Conservation (phyloP, 192 early-diverging fungal species). For the Rhizophagus prolifer region DNA sequence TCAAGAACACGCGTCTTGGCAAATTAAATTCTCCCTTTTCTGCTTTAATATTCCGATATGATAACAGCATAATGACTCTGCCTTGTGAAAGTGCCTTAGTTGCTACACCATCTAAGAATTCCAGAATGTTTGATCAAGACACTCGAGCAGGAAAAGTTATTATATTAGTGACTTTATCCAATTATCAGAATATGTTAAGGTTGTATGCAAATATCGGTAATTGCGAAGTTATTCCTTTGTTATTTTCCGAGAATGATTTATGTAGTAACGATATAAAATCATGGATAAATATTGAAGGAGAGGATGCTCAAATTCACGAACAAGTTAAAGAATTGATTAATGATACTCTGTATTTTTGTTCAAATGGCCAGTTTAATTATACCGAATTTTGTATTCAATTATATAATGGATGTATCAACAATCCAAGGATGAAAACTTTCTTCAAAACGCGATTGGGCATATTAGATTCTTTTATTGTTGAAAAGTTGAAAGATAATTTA, state of each 20-base stretch:
- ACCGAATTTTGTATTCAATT: background rate
- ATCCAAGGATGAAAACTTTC: background rate
- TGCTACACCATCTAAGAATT: background rate
- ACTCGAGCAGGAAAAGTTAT: background rate
- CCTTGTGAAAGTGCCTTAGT: constrained; percentile 5
- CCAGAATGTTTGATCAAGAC: background rate
- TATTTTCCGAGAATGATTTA: constrained; percentile 6
- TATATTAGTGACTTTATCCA: constrained; percentile 5
- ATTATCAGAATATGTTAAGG: background rate
- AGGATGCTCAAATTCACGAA: background rate
- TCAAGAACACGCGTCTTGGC: background rate
- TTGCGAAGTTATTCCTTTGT: constrained; percentile 7
- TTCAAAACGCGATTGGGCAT: background rate
- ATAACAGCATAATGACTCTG: background rate
- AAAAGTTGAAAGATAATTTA: background rate
- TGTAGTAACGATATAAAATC: background rate
- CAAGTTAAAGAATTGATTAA: background rate
- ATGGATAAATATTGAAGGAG: background rate
- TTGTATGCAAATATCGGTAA: background rate
- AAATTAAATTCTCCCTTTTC: background rate
- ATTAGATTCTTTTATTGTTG: constrained; percentile 14
- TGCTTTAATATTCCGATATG: constrained; percentile 11
- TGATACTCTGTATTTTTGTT: background rate
- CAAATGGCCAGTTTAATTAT: background rate
- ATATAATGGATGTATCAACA: background rate